Percentiles rank a stretch among this genome's conserved stretches.
phyloP scores from a whole-genome alignment of 805 yeast genomes.

The Blastobotrys peoriensis region DNA sequence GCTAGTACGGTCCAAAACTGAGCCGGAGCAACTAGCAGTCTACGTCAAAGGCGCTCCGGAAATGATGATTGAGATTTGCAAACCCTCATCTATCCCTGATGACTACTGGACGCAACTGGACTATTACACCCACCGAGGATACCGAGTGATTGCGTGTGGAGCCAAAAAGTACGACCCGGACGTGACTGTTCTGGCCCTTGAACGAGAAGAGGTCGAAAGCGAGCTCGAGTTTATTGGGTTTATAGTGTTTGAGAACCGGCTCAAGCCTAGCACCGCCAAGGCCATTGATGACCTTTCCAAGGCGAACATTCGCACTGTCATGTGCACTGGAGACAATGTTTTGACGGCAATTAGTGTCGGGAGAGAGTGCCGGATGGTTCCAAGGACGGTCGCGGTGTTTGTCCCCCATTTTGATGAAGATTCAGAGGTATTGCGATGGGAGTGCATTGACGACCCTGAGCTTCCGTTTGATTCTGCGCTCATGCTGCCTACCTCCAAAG shows the following conservation, averaged over 20 bases:
- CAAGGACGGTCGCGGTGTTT: constrained; percentile 41
- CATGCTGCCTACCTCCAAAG: constrained; percentile 40
- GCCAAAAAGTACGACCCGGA: constrained; percentile 43
- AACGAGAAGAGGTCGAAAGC: constrained; percentile 65
- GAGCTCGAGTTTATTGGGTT: constrained; percentile 77
- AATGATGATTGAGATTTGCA: constrained; percentile 74
- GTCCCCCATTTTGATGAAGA: constrained; percentile 60
- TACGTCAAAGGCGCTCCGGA: constrained; percentile 98
- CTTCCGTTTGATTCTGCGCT: constrained; percentile 58
- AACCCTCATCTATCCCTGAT: constrained; percentile 61
- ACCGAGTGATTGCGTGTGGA: constrained; percentile 93
- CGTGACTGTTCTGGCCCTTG: constrained; percentile 45
- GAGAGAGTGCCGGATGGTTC: constrained; percentile 68
- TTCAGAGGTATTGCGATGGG: constrained; percentile 30
- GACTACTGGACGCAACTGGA: constrained; percentile 70
- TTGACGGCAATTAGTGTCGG: constrained; percentile 93
- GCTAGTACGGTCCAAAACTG: constrained; percentile 46
- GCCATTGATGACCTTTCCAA: constrained; percentile 54
- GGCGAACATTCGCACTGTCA: constrained; percentile 75
- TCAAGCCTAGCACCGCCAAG: constrained; percentile 60
- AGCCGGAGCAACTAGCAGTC: constrained; percentile 36
- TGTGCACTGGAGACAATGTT: constrained; percentile 98
- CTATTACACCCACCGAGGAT: constrained; percentile 87
- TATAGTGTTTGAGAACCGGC: constrained; percentile 84
- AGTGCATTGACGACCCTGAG: constrained; percentile 38